Evolutionary conservation across 225 moss, liverwort and hornwort species (phyloP).

Genomic region (Thuidium tamariscinum): DNA sequence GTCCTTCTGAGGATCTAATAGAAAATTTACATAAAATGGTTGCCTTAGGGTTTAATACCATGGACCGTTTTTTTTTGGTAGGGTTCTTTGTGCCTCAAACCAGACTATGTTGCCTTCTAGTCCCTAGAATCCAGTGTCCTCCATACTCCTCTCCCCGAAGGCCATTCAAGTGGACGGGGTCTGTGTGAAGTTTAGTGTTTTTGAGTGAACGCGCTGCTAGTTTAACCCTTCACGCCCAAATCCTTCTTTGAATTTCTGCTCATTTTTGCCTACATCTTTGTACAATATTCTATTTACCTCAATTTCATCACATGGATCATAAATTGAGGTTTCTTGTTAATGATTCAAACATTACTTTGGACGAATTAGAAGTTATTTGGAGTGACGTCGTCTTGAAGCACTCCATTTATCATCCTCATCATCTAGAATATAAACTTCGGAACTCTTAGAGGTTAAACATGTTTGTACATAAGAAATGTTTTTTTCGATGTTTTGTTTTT

Average conservation of each 20-base stretch:
- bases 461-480: background rate
- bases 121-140: background rate
- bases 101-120: background rate
- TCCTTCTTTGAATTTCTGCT: background rate
- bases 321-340: background rate
- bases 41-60: background rate
- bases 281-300: background rate
- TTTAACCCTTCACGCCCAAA: background rate
- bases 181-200: background rate
- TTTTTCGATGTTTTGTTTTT: background rate
- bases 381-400: background rate
- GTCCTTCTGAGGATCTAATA: background rate
- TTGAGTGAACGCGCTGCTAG: background rate
- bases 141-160: background rate
- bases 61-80: background rate
- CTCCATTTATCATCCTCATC: background rate
- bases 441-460: background rate
- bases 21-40: background rate
- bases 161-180: background rate
- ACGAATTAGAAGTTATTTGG: background rate
- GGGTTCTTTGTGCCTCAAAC: background rate
- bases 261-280: background rate
- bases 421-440: background rate
- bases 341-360: background rate
- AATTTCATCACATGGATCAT: background rate